Base-by-base conservation (phyloP, 2,329 filamentous ascomycete genomes). In the Rasamsonia emersonii region DNA sequence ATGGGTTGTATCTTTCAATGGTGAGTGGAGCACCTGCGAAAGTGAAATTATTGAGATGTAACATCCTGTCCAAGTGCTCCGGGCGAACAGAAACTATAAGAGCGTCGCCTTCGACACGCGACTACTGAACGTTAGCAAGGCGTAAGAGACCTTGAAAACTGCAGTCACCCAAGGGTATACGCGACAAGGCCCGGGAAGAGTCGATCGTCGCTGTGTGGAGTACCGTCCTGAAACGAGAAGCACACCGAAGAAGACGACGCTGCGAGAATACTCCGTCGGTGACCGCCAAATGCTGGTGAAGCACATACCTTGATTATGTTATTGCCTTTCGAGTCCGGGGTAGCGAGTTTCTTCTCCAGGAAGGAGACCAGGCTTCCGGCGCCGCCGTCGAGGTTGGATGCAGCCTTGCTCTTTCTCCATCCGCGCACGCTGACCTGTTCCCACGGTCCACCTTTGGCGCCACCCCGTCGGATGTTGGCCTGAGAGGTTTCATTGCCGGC, bases 251-350 rank as follows among this genome's bases (percentile, higher is more conserved):
- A 55, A 42, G 46, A 48, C 43, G 44, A 51, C 44, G 42, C 45
- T 50, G 54, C 49, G 47, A 41, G 44, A 46, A 44, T 46, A 54
- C n/a, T n/a, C n/a, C n/a, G 55, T 52, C 55, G 55, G 48, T 59
- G 56, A 61, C 53, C 55, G 56, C 51, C 41, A 56, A 38, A 54
- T 51, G 50, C 48, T 55, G 48, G 45, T 59, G 53, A 59, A 56
- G 60, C 58, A 82, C 79, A 75, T 82, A 86, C 82, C 78, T 85
- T 84, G 64, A 75, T 77, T 42, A 88, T 77, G 53, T 70, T 76
- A 46, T 83, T 65, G 44, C 66, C 64, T 52, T 67, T 67, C 38
- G 64, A 63, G 47, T 75, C 65, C 42, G 51, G 38, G 42, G 67
- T 61, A 34, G 70, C 68, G 28, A 80, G 72, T 56, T 85, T 85